A percentile compares a stretch with the other conserved stretches of the same genome.
Evolutionary conservation across 495 filamentous ascomycete species (phyloP).

Genomic region (Entonaema liquescens): DNA sequence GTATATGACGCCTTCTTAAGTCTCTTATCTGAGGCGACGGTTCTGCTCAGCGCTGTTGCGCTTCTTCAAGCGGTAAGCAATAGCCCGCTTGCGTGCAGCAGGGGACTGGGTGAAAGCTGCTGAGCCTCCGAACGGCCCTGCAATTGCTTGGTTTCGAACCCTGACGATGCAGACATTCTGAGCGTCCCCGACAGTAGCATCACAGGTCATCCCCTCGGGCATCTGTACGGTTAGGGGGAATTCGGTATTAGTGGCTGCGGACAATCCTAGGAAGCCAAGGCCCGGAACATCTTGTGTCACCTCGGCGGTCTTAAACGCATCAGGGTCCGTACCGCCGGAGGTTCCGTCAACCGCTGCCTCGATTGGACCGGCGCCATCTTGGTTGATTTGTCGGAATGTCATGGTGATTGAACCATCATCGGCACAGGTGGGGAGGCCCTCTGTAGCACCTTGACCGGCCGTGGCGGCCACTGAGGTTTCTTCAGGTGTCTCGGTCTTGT

Average conservation of each 20-base stretch:
- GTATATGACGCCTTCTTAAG: neutral
- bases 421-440: slow-evolving; percentile 61
- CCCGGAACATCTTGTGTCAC: slow-evolving; percentile 69
- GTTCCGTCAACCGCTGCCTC: slow-evolving; percentile 61
- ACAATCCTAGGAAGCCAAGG: slow-evolving; percentile 58
- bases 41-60: slow-evolving; percentile 40
- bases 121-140: slow-evolving; percentile 69
- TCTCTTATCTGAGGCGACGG: slow-evolving; percentile 29
- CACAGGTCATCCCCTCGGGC: slow-evolving; percentile 69
- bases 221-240: slow-evolving; percentile 66
- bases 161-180: slow-evolving; percentile 66
- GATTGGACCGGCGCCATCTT: slow-evolving; percentile 61
- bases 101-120: slow-evolving; percentile 60
- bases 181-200: slow-evolving; percentile 60
- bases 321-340: slow-evolving; percentile 61
- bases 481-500: slow-evolving; percentile 47
- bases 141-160: slow-evolving; percentile 63
- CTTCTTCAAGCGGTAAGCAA: slow-evolving; percentile 57
- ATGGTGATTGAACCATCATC: slow-evolving; percentile 65
- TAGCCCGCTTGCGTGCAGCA: slow-evolving; percentile 56
- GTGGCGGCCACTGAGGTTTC: slow-evolving; percentile 56
- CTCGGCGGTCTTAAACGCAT: slow-evolving; percentile 62
- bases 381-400: slow-evolving; percentile 64
- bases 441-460: slow-evolving; percentile 51
- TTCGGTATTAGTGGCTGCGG: slow-evolving; percentile 59